Evolutionary conservation across 129 eudicot genomes (phyloP).

Genomic region (Heracleum sosnowskyi): DNA sequence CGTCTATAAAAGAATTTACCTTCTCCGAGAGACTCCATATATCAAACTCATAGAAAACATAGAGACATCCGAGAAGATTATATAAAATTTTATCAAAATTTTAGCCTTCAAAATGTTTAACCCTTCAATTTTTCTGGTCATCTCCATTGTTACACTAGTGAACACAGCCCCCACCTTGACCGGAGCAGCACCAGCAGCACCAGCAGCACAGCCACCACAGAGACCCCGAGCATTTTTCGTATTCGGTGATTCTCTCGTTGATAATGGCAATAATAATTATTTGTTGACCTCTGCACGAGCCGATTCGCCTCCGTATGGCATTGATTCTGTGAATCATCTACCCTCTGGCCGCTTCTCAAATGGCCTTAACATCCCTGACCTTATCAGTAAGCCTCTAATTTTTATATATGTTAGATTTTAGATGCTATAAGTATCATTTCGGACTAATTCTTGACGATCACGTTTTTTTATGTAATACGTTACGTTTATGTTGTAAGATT

Average conservation of each 20-base stretch:
- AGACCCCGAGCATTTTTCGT: conserved; percentile 67
- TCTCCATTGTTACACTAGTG: conserved; percentile 8
- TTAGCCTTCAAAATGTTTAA: not conserved
- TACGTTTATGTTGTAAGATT: not conserved
- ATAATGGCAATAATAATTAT: conserved; percentile 75
- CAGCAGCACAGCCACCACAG: conserved; percentile 10
- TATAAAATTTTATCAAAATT: not conserved
- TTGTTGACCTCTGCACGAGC: conserved; percentile 62
- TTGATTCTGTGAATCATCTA: conserved; percentile 51
- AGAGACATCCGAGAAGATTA: not conserved
- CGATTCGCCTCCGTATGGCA: conserved; percentile 72
- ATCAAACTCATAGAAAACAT: not conserved
- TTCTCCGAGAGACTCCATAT: not conserved
- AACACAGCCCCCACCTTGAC: conserved; percentile 3
- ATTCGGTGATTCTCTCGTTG: conserved; percentile 79
- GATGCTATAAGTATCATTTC: too few species aligned
- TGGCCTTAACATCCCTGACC: conserved; percentile 62
- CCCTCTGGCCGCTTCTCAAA: conserved; percentile 82
- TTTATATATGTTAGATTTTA: not conserved
- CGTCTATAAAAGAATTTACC: not conserved
- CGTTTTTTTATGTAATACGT: not conserved
- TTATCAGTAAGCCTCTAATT: conserved; percentile 40
- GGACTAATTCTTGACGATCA: not conserved
- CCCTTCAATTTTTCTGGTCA: not conserved
- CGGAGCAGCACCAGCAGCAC: not conserved